Evolutionary conservation across 345 rosid genomes (phyloP).

Genomic region (Viola odorata): DNA sequence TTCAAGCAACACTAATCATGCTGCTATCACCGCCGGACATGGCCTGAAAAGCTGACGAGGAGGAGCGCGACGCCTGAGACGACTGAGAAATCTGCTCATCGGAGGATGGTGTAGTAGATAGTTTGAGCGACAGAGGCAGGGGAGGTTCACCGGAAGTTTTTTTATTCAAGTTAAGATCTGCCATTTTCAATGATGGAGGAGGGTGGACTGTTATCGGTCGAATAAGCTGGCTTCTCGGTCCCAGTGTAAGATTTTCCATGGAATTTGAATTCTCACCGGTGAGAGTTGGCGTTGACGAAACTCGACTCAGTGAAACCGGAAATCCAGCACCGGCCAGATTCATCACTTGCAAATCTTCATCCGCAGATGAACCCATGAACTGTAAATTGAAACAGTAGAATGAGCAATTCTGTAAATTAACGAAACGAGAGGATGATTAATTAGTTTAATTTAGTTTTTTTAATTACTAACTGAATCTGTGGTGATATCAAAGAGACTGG

Average conservation of each 20-base stretch:
- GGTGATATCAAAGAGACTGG: slow-evolving; percentile 73
- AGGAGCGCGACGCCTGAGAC: slow-evolving; percentile 29
- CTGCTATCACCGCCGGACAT: slow-evolving; percentile 62
- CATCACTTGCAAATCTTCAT: slow-evolving; percentile 26
- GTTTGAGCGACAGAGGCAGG: slow-evolving; percentile 49
- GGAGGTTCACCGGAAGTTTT: slow-evolving; percentile 23
- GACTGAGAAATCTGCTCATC: slow-evolving; percentile 39
- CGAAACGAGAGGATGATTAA: background rate
- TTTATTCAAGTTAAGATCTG: slow-evolving; percentile 49
- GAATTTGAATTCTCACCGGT: slow-evolving; percentile 16
- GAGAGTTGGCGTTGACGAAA: slow-evolving; percentile 16
- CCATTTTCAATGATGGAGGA: slow-evolving; percentile 67
- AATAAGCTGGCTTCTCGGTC: slow-evolving; percentile 21
- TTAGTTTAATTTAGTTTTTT: background rate
- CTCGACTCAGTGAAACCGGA: slow-evolving; percentile 20
- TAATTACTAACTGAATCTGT: slow-evolving; percentile 38
- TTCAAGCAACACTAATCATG: slow-evolving; percentile 65
- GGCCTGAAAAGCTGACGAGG: slow-evolving; percentile 43
- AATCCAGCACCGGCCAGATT: slow-evolving; percentile 20
- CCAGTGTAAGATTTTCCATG: slow-evolving; percentile 27
- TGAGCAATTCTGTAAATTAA: background rate
- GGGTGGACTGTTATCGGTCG: slow-evolving; percentile 53
- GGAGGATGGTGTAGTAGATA: slow-evolving; percentile 30
- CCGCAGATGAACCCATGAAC: slow-evolving; percentile 34
- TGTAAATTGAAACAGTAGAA: slow-evolving; percentile 12